A percentile compares a stretch with the other conserved stretches of the same genome.
Evolutionary conservation across 225 moss, liverwort and hornwort genomes (phyloP).

Genomic region (Lunularia cruciata): DNA sequence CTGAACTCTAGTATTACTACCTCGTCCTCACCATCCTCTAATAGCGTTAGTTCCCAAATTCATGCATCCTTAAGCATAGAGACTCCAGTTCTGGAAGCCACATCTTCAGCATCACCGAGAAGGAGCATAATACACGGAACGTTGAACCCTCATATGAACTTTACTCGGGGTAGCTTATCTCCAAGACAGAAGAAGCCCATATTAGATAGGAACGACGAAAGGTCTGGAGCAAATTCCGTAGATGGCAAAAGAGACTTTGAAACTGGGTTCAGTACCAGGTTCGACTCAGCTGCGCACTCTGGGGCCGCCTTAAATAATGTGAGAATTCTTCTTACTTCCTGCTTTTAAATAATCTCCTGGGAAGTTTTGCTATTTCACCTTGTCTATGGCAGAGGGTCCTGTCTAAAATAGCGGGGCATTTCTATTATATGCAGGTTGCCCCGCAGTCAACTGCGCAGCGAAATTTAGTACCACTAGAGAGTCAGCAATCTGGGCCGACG

Average conservation of each 20-base stretch:
- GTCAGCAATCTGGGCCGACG: constrained; percentile 69
- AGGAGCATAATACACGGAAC: constrained; percentile 47
- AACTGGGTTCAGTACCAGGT: constrained; percentile 58
- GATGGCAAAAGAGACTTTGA: constrained; percentile 67
- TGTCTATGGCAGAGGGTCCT: neutral
- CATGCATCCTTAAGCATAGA: constrained; percentile 32
- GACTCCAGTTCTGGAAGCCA: constrained; percentile 40
- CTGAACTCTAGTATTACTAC: constrained; percentile 26
- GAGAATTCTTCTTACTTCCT: constrained; percentile 20
- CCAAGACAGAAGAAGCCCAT: constrained; percentile 66
- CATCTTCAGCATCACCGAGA: constrained; percentile 45
- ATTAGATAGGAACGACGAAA: constrained; percentile 73
- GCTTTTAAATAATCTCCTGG: neutral
- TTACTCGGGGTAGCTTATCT: constrained; percentile 54
- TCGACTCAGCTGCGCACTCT: constrained; percentile 52
- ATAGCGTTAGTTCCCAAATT: constrained; percentile 26
- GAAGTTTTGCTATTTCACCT: too few species aligned
- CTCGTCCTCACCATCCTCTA: constrained; percentile 18
- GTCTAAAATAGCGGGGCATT: neutral
- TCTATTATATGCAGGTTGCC: constrained; percentile 25
- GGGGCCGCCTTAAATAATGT: constrained; percentile 71
- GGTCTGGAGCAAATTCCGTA: constrained; percentile 41
- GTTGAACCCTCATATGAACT: constrained; percentile 53
- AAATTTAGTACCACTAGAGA: constrained; percentile 64
- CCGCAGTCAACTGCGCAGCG: constrained; percentile 55